These are phyloP conservation scores for maize (Zea mays) DNA, from an alignment of 176 grass and related monocot species.

Conservation along the genomic window DNA sequence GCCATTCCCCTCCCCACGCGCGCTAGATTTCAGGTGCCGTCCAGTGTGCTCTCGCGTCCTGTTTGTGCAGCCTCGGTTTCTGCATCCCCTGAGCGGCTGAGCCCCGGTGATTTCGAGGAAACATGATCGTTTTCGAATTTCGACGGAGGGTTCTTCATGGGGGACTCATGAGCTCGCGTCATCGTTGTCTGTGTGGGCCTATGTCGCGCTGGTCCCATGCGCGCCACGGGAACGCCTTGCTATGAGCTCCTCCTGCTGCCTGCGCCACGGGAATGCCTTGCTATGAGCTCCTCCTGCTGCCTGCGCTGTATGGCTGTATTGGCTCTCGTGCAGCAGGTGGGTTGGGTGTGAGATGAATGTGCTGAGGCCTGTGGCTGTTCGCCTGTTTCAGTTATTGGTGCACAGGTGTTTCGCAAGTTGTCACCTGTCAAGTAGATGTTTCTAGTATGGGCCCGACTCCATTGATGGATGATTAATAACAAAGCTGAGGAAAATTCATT, in stretches of 20 bases:
- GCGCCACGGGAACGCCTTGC: not conserved
- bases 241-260: not conserved
- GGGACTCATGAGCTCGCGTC: not conserved
- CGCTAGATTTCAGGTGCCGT: not conserved
- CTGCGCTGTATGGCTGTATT: not conserved
- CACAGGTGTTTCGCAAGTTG: not conserved
- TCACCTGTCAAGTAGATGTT: not conserved
- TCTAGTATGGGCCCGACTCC: not conserved
- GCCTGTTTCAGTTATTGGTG: constrained; percentile 16
- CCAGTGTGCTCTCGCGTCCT: not conserved
- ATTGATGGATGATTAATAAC: constrained; percentile 4
- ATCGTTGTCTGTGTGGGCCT: not conserved
- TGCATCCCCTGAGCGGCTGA: not conserved
- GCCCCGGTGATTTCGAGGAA: not conserved
- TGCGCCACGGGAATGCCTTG: constrained; percentile 3
- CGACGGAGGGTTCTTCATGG: not conserved
- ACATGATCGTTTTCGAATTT: not conserved
- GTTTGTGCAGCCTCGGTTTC: not conserved
- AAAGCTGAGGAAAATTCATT: constrained; percentile 8
- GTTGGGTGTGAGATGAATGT: not conserved
- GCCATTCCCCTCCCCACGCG: not conserved
- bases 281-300: not conserved
- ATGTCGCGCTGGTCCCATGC: not conserved
- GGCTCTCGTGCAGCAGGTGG: not conserved
- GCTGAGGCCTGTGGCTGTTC: not conserved